Base-by-base conservation (phyloP, 306 rosid species). In the Ochetophila trinervis region DNA sequence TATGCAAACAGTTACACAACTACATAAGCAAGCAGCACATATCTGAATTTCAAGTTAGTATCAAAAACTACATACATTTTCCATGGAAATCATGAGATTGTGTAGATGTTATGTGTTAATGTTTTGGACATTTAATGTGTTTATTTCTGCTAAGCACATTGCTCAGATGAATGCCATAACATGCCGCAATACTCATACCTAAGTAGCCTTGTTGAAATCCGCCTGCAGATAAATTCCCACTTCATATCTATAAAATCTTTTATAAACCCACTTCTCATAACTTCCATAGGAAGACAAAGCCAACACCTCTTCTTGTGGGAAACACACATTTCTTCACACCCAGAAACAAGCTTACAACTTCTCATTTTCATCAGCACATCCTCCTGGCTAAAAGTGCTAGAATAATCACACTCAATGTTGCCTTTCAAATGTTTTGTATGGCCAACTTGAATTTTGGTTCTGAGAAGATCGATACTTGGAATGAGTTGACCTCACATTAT, bases 221-320 rank as follows among this genome's bases (percentile, higher is more conserved):
- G 68, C 77, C 95, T 79, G 6, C 96, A 86, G 65, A 77, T 76
- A 78, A 74, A 84, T 79, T 92, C 98, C 96, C 98, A 92, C 72
- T 87, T 92, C 45, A 92, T 59, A 77, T 82, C 44, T 60, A 89
- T 77, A 65, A 82, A 84, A 56, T 78, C 63, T 30, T 71, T 67
- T 44, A 89, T 55, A 57, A 72, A 64, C 59, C 95, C 89, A 67
- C 86, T 78, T 73, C 82, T 66, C 66, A 72, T 54, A 53, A 80
- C 80, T 79, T 87, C 95, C 71, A 70, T 51, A 3, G 81, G 82
- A 59, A 87, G 86, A 77, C 86, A 84, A 20, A 78, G 76, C 98
- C 95, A 92, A 67, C 92, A 87, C 74, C 80, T 60, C 71, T 66
- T 75, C 68, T 81, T 82, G 65, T 83, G 57, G 70, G 64, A 70